Evolutionary conservation across 352 stramenopile genomes (phyloP).

Genomic region (Blastocystis sp.): DNA sequence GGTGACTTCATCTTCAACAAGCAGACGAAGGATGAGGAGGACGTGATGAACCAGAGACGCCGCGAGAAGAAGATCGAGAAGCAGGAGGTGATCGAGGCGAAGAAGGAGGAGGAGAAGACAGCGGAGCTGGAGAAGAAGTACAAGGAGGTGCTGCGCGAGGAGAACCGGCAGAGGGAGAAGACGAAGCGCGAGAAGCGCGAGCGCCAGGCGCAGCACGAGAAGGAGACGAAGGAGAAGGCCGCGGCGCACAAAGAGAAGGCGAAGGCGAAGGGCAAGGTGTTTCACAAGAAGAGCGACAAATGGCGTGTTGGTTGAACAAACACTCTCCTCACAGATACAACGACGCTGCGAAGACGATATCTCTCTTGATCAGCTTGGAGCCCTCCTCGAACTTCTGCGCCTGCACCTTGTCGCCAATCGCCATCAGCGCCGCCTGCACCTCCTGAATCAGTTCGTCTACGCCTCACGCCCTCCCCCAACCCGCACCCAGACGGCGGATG

Average conservation of each 20-base stretch:
- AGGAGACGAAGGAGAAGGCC: not conserved
- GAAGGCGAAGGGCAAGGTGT: conserved; percentile 25
- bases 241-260: not conserved
- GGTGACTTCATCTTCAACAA: conserved; percentile 94
- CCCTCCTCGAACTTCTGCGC: conserved; percentile 94
- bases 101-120: conserved; percentile 13
- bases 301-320: not conserved
- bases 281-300: not conserved
- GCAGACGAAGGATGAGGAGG: conserved; percentile 23
- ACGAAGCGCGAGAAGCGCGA: conserved; percentile 68
- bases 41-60: not conserved
- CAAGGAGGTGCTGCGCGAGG: conserved; percentile 25
- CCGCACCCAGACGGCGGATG: conserved; percentile 81
- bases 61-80: conserved; percentile 29
- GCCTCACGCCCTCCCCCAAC: not conserved
- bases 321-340: conserved; percentile 86
- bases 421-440: conserved; percentile 87
- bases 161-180: conserved; percentile 27
- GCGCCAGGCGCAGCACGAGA: conserved; percentile 54
- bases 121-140: not conserved
- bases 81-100: conserved; percentile 12
- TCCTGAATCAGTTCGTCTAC: conserved; percentile 92
- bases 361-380: conserved; percentile 91
- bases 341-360: conserved; percentile 98
- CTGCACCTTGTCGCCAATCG: conserved; percentile 92